Base-by-base conservation (phyloP, 2,329 filamentous ascomycete genomes). In the Phaeosphaeria sp. region DNA sequence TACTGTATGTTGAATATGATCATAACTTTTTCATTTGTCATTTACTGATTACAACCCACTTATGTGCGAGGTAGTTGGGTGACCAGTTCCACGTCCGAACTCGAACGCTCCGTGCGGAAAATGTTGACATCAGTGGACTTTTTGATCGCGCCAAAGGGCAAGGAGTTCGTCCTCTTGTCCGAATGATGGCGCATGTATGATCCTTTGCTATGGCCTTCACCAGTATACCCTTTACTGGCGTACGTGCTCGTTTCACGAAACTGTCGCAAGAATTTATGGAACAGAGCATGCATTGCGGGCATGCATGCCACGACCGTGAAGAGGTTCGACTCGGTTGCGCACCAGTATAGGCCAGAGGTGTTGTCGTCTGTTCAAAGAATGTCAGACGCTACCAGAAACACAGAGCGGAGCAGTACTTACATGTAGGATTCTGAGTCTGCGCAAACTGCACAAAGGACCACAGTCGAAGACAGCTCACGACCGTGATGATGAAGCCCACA, bases 231-330 rank as follows among this genome's bases (percentile, higher is more conserved):
- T 13, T 55, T 60, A 40, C 65, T 66, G 5, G 57, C 61, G 25
- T 66, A 63, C 15, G 54, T 56, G 46, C 57, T 64, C 9, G 42
- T 33, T 22, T 57, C 58, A 24, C 63, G 64, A 39, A 61, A 51
- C 43, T 25, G 51, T 20, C 59, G 45, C 30, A 61, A 47, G 2
- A 49, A 44, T 49, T 62, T 68, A 42, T 65, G 65, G 44, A 66
- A 53, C 36, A 72, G 59, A 0, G 64, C 64, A 33, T 64, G 65
- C 25, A 68, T 54, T 13, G 69, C 69, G 3, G 69, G 69, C 69
- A 72, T 72, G 43, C 69, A 72, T 13, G 67, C 69, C 1, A 71
- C 68, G 40, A 72, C 55, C 1, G 56, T 66, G 56, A 69, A 71
- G 15, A 72, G 61, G 24, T 72, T 71, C 24, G 65, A 62, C 55